Evolutionary conservation across 2,329 filamentous ascomycete species (phyloP).

Genomic region (Ophiosphaerella herpotricha): DNA sequence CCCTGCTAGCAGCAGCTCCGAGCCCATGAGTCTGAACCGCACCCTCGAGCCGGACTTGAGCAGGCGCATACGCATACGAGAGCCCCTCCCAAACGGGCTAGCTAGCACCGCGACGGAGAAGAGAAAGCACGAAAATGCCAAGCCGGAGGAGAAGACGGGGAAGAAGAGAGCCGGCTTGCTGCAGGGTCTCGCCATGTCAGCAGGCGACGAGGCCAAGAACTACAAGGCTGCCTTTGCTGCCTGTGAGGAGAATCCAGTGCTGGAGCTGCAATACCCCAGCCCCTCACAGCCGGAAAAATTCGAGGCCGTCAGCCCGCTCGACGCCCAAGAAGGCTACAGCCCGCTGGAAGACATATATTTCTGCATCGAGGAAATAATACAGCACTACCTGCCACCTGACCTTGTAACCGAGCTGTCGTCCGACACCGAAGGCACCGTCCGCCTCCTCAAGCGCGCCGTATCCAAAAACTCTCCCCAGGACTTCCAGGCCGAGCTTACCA

Average conservation of each 20-base stretch:
- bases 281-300: constrained; percentile 66
- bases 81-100: constrained; percentile 5
- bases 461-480: constrained; percentile 68
- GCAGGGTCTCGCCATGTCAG: constrained; percentile 50
- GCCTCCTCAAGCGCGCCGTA: constrained; percentile 75
- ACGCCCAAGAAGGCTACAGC: constrained; percentile 43
- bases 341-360: constrained; percentile 75
- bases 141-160: constrained; percentile 15
- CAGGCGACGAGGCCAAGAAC: constrained; percentile 48
- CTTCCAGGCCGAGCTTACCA: constrained; percentile 72
- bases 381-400: constrained; percentile 75
- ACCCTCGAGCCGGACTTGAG: constrained; percentile 43
- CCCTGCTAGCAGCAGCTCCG: constrained; percentile 43
- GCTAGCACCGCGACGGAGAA: constrained; percentile 8
- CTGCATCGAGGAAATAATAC: constrained; percentile 65
- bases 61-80: constrained; percentile 37
- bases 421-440: constrained; percentile 73
- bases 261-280: constrained; percentile 85
- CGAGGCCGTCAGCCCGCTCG: constrained; percentile 33
- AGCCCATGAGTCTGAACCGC: constrained; percentile 43
- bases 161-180: constrained; percentile 33
- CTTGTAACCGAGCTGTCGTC: constrained; percentile 71
- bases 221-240: constrained; percentile 59
- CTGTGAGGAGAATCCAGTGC: constrained; percentile 50
- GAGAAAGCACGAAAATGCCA: constrained; percentile 8